Conservation (phyloP, 1,284 basidiomycete genomes). For the Thecaphora thlaspeos region DNA sequence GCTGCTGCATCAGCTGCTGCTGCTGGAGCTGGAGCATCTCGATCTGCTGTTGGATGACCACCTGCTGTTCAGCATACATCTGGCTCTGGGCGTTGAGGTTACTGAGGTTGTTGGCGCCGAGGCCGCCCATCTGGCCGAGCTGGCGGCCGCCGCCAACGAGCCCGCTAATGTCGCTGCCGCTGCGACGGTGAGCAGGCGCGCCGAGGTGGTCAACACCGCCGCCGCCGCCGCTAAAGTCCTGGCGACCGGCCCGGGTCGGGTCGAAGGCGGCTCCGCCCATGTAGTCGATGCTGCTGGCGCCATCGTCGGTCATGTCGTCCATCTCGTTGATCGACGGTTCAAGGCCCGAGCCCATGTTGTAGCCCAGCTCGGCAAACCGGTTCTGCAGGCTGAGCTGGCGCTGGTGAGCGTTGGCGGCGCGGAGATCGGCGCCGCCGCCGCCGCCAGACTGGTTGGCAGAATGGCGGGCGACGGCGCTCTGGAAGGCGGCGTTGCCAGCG, state of each 20-base stretch:
- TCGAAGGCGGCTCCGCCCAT: constrained; percentile 40
- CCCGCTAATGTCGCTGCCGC: constrained; percentile 44
- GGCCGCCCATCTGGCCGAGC: constrained; percentile 60
- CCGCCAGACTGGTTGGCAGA: constrained; percentile 15
- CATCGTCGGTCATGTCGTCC: constrained; percentile 42
- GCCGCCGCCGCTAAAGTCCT: constrained; percentile 11
- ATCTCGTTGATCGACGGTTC: constrained; percentile 21
- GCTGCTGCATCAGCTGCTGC: constrained; percentile 57
- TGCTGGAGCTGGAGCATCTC: constrained; percentile 60
- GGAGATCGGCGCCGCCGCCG: constrained; percentile 17
- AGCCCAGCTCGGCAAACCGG: constrained; percentile 49
- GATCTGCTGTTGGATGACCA: constrained; percentile 60
- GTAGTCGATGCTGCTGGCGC: constrained; percentile 44
- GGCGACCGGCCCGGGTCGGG: constrained; percentile 25
- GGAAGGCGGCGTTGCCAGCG: constrained; percentile 50
- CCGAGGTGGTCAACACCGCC: constrained; percentile 22
- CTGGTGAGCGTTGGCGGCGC: constrained; percentile 28
- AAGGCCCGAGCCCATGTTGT: constrained; percentile 23
- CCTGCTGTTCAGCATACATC: constrained; percentile 60
- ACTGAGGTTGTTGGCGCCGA: constrained; percentile 73
- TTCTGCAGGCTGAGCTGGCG: constrained; percentile 43
- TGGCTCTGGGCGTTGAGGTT: constrained; percentile 63
- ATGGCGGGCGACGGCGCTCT: constrained; percentile 46
- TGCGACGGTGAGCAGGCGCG: constrained; percentile 38
- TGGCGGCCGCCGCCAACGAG: constrained; percentile 19